Conservation (phyloP, 768 basidiomycete genomes). For the Galerina sulciceps region DNA sequence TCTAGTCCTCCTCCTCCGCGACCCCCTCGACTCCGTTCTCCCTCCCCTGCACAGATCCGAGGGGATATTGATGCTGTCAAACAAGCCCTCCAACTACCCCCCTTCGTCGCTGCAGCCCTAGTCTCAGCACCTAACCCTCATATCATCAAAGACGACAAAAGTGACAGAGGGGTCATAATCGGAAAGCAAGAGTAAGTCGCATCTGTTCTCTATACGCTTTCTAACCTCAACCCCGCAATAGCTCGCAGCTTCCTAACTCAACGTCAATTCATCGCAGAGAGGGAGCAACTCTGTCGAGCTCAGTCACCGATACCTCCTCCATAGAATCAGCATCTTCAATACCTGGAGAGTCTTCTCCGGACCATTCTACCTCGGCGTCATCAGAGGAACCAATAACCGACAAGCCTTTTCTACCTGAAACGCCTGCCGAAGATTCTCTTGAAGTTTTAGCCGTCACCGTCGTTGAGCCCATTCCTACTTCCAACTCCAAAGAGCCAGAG, state of each 20-base stretch:
- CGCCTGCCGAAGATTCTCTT: slow-evolving; percentile 10
- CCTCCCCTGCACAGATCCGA: slow-evolving; percentile 44
- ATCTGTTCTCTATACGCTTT: neutral
- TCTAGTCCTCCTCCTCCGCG: slow-evolving; percentile 58
- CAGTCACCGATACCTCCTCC: slow-evolving; percentile 14
- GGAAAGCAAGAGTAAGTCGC: slow-evolving; percentile 11
- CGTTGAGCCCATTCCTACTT: slow-evolving; percentile 40
- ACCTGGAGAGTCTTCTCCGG: neutral
- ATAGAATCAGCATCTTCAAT: slow-evolving; percentile 29
- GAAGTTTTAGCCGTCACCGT: slow-evolving; percentile 39
- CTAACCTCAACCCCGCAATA: neutral
- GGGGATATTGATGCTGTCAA: slow-evolving; percentile 61
- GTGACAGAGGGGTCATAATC: neutral
- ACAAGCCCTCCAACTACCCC: slow-evolving; percentile 62
- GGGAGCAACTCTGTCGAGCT: slow-evolving; percentile 60
- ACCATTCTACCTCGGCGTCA: slow-evolving; percentile 1
- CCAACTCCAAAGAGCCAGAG: slow-evolving; percentile 17
- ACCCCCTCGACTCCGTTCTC: slow-evolving; percentile 66
- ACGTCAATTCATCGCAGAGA: slow-evolving; percentile 54
- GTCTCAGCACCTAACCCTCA: slow-evolving; percentile 30
- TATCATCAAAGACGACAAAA: slow-evolving; percentile 14
- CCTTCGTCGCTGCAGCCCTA: slow-evolving; percentile 54
- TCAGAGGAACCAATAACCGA: neutral
- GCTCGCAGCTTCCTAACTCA: slow-evolving; percentile 15
- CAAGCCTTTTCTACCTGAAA: slow-evolving; percentile 18